Conservation (phyloP, 2,329 filamentous ascomycete species). For the Trichoderma brevicompactum region DNA sequence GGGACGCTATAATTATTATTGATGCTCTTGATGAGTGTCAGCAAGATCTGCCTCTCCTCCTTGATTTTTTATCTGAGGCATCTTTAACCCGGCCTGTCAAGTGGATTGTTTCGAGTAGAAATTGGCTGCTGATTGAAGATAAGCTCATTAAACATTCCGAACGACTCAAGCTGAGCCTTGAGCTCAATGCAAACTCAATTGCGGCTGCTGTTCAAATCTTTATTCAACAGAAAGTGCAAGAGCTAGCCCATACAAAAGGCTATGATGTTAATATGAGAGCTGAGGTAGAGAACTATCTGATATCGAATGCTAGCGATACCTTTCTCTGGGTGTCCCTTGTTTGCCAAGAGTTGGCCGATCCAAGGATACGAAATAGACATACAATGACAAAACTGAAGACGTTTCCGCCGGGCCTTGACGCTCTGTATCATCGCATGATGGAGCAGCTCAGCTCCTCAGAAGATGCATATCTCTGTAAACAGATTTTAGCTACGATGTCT, state of each 20-base stretch:
- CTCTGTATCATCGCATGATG: conserved; percentile 48
- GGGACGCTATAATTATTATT: conserved; percentile 41
- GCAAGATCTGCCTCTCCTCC: conserved; percentile 41
- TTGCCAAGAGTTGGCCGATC: no score
- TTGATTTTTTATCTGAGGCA: conserved; percentile 40
- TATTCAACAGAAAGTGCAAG: conserved; percentile 42
- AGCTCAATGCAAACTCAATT: conserved; percentile 44
- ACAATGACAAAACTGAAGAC: conserved; percentile 26
- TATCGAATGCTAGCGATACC: conserved; percentile 43
- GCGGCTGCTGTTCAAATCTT: conserved; percentile 44
- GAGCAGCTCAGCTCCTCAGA: no score
- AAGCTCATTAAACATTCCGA: not conserved
- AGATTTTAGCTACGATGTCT: conserved; percentile 41
- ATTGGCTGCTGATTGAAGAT: conserved; percentile 44
- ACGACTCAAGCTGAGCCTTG: conserved; percentile 40
- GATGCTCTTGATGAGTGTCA: conserved; percentile 53
- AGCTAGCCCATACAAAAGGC: conserved; percentile 37
- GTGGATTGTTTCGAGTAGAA: conserved; percentile 52
- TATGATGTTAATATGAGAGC: conserved; percentile 17
- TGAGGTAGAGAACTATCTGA: conserved; percentile 31
- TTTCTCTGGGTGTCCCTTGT: conserved; percentile 36
- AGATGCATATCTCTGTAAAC: conserved; percentile 40
- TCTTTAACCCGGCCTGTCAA: conserved; percentile 38
- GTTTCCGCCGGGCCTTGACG: conserved; percentile 43
- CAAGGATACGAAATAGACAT: conserved; percentile 28